Base-by-base conservation (phyloP, 495 filamentous ascomycete species). In the Neurospora terricola region DNA sequence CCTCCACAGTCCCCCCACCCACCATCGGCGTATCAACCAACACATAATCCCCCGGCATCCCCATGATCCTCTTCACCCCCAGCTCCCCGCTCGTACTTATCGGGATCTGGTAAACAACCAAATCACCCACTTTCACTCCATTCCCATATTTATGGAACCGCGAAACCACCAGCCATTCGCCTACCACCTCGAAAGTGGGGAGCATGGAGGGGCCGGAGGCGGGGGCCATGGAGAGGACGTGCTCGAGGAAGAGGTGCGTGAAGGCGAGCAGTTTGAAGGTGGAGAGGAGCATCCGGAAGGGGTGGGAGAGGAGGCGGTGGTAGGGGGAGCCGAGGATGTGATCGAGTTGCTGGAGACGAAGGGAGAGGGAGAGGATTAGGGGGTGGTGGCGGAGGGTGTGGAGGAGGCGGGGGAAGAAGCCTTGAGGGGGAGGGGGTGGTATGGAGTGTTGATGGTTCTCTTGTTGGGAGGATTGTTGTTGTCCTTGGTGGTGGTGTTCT, bases 31-130 rank as follows among this genome's bases (percentile, higher is more conserved):
- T 87, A 81, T 93, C 89, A 73, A 87, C 84, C 74, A 92, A 82
- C 39, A 98, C 94, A 83, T 96, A 97, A 83, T 99, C 96, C 16
- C 96, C 96, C 14, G 89, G 89, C 87, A 98, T 83, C 3, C 94
- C 96, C 37, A 98, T 75, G 27, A 98, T 90, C 72, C 96, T 84
- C 85, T 99, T 99, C 11, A 91, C 83, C 16, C 86, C 92, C 69
- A 88, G 80, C 36, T 86, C 84, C 54, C 54, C 54, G 2, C 54
- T 66, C n/a, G 87, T 87, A 69, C 91, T 88, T 42, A 88, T 83
- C 12, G 95, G 94, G 77, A 94, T 92, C 34, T 86, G 82, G 81
- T 91, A 96, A 43, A 86, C 86, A 71, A 98, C 90, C 18, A 97
- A 91, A 82, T 99, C 96, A 18, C 96, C 96, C 39, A 97, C 90